phyloP scores from a whole-genome alignment of 208 protist genomes.

The Wallacemonas rigidus region DNA sequence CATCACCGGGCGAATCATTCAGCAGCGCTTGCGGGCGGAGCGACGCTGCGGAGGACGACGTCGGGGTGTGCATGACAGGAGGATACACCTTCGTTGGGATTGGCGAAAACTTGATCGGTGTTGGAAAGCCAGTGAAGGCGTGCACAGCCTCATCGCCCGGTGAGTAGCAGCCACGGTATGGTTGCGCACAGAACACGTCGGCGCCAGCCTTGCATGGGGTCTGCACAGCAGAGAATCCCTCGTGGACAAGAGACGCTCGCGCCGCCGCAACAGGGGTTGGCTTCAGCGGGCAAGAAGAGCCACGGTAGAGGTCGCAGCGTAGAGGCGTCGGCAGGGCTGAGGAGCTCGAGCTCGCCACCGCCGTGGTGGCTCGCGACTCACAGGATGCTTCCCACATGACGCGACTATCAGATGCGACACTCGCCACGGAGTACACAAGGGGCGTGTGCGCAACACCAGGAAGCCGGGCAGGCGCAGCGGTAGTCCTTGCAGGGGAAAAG shows the following conservation, averaged over 20 bases:
- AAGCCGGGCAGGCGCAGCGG: too few relatives aligned
- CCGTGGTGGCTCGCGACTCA: not conserved
- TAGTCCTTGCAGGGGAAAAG: too few relatives aligned
- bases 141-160: constrained; percentile 14
- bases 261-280: not conserved
- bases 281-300: constrained; percentile 1
- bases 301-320: not conserved
- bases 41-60: constrained; percentile 1
- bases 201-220: too few relatives aligned
- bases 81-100: constrained; percentile 49
- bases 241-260: too few relatives aligned
- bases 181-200: too few relatives aligned
- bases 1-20: not conserved
- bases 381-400: not conserved
- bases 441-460: not conserved
- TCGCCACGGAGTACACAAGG: not conserved
- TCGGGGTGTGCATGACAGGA: not conserved
- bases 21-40: not conserved
- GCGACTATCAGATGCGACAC: not conserved
- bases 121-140: constrained; percentile 50
- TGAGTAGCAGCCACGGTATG: not conserved
- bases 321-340: not conserved
- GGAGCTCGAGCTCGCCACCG: constrained; percentile 1
- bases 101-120: constrained; percentile 58
- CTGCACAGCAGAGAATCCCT: too few relatives aligned